phyloP scores from a whole-genome alignment of 495 filamentous ascomycete species.

The Melanomma pulvis-pyrius region DNA sequence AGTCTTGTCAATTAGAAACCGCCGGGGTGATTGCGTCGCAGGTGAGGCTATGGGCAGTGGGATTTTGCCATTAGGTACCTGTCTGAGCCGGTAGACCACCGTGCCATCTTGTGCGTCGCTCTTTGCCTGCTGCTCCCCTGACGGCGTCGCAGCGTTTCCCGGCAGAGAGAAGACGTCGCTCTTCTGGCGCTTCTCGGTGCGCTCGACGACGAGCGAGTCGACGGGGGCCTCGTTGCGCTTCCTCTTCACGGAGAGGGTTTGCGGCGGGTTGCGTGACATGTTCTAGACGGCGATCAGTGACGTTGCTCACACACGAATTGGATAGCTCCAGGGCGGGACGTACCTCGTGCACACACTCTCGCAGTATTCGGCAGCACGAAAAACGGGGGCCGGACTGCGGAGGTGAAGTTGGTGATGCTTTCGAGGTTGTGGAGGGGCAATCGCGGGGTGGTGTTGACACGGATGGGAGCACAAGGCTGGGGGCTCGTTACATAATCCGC shows the following conservation, averaged over 20 bases:
- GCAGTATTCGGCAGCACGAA: not conserved
- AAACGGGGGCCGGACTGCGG: not conserved
- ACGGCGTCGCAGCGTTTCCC: not conserved
- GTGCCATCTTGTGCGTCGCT: not conserved
- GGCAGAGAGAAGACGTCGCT: not conserved
- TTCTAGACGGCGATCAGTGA: not conserved
- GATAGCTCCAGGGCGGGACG: not conserved
- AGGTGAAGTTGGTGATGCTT: not conserved
- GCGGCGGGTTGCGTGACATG: constrained; percentile 19
- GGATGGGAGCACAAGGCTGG: not conserved
- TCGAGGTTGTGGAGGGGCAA: not conserved
- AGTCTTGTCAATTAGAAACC: not conserved
- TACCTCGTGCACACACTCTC: not conserved
- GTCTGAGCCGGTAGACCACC: not conserved
- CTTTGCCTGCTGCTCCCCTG: not conserved
- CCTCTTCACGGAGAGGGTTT: constrained; percentile 28
- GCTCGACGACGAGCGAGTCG: constrained; percentile 13
- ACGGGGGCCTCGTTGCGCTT: constrained; percentile 18
- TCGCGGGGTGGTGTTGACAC: not conserved
- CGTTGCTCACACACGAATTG: not conserved
- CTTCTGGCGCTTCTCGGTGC: constrained; percentile 7
- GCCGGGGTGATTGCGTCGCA: not conserved
- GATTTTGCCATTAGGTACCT: not conserved
- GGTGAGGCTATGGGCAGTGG: not conserved
- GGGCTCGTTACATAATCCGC: not conserved